Conservation (phyloP, 805 yeast genomes). For the Cyberlindnera japonica region DNA sequence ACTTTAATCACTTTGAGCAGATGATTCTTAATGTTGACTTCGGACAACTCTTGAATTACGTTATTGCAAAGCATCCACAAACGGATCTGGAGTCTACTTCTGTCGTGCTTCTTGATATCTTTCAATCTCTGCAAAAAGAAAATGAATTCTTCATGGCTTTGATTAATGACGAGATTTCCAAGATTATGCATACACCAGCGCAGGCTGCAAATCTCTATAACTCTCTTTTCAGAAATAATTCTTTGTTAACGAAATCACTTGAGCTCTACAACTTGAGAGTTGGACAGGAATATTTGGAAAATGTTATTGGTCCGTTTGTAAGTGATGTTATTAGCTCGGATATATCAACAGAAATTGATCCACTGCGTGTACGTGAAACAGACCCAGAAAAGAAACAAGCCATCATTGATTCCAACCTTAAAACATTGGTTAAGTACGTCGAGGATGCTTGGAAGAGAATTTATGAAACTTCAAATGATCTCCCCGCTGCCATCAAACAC, state of each 20-base stretch:
- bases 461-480: conserved; percentile 62
- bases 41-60: conserved; percentile 47
- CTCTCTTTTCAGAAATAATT: conserved; percentile 78
- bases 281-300: conserved; percentile 76
- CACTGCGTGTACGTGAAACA: conserved; percentile 45
- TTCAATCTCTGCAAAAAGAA: conserved; percentile 65
- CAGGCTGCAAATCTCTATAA: conserved; percentile 43
- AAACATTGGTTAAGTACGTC: conserved; percentile 46
- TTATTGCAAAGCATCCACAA: conserved; percentile 27
- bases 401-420: conserved; percentile 45
- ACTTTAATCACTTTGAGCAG: conserved; percentile 59
- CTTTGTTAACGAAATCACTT: conserved; percentile 74
- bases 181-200: conserved; percentile 9
- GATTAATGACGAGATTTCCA: conserved; percentile 58
- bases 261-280: conserved; percentile 73
- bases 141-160: conserved; percentile 70
- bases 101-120: conserved; percentile 63
- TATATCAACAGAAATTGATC: conserved; percentile 73
- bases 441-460: conserved; percentile 65
- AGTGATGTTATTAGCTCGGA: conserved; percentile 47
- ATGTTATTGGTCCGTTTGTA: conserved; percentile 68
- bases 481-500: conserved; percentile 63
- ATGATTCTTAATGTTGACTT: conserved; percentile 54
- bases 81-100: conserved; percentile 52
- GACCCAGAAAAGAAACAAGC: conserved; percentile 35